phyloP scores from a whole-genome alignment of 768 basidiomycete species.

The Cystobasidium ongulense region DNA sequence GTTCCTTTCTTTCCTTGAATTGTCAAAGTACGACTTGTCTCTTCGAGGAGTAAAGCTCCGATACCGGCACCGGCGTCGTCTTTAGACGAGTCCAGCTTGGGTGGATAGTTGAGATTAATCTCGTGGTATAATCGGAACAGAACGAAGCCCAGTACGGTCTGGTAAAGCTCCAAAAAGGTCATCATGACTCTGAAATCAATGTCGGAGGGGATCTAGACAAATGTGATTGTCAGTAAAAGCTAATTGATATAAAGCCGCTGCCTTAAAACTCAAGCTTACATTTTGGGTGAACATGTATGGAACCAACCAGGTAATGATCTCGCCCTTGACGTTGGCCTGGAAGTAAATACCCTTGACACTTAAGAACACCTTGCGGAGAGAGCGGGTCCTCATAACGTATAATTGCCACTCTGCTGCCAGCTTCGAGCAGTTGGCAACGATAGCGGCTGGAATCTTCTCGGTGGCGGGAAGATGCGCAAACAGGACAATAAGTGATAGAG shows the following conservation, averaged over 20 bases:
- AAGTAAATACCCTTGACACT: constrained; percentile 98
- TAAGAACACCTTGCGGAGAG: constrained; percentile 81
- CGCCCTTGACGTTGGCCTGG: constrained; percentile 88
- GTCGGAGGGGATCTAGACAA: constrained; percentile 70
- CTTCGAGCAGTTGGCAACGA: constrained; percentile 81
- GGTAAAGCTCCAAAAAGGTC: constrained; percentile 95
- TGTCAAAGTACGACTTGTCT: constrained; percentile 43
- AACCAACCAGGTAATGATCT: constrained; percentile 88
- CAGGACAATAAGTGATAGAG: constrained; percentile 85
- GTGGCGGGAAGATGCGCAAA: constrained; percentile 87
- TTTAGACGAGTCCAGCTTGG: constrained; percentile 69
- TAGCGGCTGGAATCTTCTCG: constrained; percentile 60
- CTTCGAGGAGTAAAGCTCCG: constrained; percentile 71
- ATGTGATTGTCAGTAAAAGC: constrained; percentile 4
- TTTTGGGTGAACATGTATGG: constrained; percentile 96
- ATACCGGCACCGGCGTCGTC: constrained; percentile 79
- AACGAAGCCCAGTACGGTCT: constrained; percentile 88
- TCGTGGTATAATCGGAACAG: constrained; percentile 99
- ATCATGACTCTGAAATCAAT: constrained; percentile 97
- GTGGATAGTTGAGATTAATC: constrained; percentile 85
- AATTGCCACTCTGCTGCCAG: constrained; percentile 94
- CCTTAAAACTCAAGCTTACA: constrained; percentile 49
- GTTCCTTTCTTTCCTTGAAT: constrained; percentile 44
- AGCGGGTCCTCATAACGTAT: constrained; percentile 77
- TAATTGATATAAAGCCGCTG: neutral